Evolutionary conservation across 331 rosid species (phyloP), one percentile per base, ranked within the genome.

Genomic region (Saraca asoca): DNA sequence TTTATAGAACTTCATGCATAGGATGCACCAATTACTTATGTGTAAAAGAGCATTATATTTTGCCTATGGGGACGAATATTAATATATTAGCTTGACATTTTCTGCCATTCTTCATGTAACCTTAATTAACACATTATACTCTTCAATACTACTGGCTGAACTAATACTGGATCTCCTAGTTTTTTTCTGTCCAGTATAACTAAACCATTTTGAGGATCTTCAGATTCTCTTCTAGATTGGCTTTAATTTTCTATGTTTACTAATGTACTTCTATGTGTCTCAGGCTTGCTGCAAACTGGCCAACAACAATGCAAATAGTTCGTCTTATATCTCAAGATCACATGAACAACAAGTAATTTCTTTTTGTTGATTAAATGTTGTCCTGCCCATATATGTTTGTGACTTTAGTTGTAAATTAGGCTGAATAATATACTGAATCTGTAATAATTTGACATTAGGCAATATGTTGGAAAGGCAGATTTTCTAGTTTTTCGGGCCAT

Each of bases 251-350:
- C 45, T 45, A 29, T 6, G 54, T 58, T 61, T 64, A 20, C 67
- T 63, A 38, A 56, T 48, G 34, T 70, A 12, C 57, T 81, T 78
- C 55, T 69, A 7, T 72, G 62, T 68, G 71, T 76, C 73, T 54
- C 91, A 90, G 98, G 76, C 97, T 90, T 77, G 98, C 98, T 13
- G 95, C 96, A 64, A 88, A 94, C 82, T 94, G 97, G 98, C 98
- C 97, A 11, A 59, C 68, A 2, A 88, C 83, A 10, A 94, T 94
- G 98, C 97, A 81, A 79, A 94, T 94, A 34, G 96, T 86, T 63
- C 89, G 92, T 78, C 97, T 94, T 52, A 94, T 94, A 81, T 94
- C 98, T 66, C 96, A 90, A 67, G 97, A 90, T 77, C 97, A 94
- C 88, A 94, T 94, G 98, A 90, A 90, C 80, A 88, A 94, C 86